A percentile compares a stretch with the other conserved stretches of the same genome.
Conservation (phyloP, 1,139 yeast species). For the Lizanozyma gosingica region DNA sequence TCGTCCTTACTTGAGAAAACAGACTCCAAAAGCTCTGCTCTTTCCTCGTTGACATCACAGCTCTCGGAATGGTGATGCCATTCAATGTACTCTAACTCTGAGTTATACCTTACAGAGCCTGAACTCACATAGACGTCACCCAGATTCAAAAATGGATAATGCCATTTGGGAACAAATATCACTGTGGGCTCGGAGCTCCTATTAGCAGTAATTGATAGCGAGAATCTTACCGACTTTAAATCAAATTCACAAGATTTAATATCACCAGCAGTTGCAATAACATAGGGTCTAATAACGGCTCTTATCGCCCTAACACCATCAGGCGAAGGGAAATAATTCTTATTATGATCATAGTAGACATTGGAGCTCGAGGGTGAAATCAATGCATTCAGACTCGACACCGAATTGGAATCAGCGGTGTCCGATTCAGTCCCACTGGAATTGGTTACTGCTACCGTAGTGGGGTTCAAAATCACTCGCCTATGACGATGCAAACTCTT, state of each 20-base stretch:
- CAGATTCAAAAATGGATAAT: conserved; percentile 43
- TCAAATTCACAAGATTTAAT: conserved; percentile 46
- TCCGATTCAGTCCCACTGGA: not conserved
- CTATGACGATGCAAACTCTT: not conserved
- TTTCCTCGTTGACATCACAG: conserved; percentile 5
- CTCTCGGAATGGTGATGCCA: conserved; percentile 50
- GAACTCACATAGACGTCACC: conserved; percentile 38
- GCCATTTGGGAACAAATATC: conserved; percentile 64
- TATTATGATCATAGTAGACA: not conserved
- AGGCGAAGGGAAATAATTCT: conserved; percentile 14
- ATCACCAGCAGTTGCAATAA: conserved; percentile 51
- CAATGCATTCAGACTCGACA: not conserved
- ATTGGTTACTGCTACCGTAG: not conserved
- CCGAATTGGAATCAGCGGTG: not conserved
- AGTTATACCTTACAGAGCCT: conserved; percentile 49
- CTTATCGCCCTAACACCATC: conserved; percentile 63
- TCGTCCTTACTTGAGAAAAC: conserved; percentile 11
- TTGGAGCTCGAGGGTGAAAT: not conserved
- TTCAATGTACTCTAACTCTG: conserved; percentile 45
- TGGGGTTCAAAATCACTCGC: not conserved
- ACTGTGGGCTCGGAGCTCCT: conserved; percentile 34
- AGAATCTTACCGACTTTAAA: conserved; percentile 35
- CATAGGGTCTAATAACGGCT: conserved; percentile 68
- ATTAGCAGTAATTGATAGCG: conserved; percentile 32
- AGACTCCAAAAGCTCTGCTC: conserved; percentile 2